Evolutionary conservation across 371 early-diverging fungal species (phyloP).

Genomic region (Vairimorpha ceranae): DNA sequence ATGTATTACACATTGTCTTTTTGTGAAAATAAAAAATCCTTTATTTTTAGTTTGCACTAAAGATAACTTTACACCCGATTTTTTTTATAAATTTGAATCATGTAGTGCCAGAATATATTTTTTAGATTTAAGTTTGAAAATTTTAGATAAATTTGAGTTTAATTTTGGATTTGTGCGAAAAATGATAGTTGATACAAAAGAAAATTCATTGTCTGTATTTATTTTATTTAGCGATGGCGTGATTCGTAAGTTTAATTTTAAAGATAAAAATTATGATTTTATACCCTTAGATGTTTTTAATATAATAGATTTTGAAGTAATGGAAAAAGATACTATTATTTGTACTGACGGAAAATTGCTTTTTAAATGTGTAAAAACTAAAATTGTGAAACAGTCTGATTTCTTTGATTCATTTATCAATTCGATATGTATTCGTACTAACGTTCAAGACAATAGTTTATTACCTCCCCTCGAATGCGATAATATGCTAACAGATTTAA

Average conservation of each 20-base stretch:
- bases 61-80: too few relatives aligned
- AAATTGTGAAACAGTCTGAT: not conserved
- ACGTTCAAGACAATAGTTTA: not conserved
- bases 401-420: not conserved
- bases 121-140: not conserved
- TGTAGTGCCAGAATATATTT: not conserved
- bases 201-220: not conserved
- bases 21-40: not conserved
- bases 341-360: not conserved
- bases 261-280: not conserved
- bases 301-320: not conserved
- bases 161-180: not conserved
- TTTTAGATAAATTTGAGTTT: not conserved
- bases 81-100: not conserved
- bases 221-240: conserved; percentile 4
- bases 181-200: not conserved
- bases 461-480: not conserved
- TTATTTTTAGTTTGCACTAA: not conserved
- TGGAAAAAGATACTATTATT: not conserved
- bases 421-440: not conserved
- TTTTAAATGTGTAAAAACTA: not conserved
- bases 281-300: not conserved
- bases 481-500: not conserved
- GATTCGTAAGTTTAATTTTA: not conserved
- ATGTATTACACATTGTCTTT: not conserved